Evolutionary conservation across 2,329 filamentous ascomycete species (phyloP).

Genomic region (Penicillium sp.): DNA sequence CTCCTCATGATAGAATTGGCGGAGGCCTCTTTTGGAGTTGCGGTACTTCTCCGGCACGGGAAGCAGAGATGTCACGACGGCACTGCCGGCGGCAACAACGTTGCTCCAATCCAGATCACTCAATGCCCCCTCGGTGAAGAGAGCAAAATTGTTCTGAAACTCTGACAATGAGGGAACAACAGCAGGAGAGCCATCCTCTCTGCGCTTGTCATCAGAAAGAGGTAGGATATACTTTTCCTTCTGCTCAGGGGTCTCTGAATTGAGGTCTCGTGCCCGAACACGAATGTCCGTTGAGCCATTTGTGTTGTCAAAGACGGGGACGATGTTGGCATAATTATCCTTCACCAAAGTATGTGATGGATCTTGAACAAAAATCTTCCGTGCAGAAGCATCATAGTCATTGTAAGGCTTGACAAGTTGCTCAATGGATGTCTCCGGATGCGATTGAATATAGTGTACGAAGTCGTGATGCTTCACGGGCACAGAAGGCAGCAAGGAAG

Average conservation of each 20-base stretch:
- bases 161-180: constrained; percentile 67
- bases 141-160: constrained; percentile 75
- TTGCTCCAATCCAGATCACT: constrained; percentile 79
- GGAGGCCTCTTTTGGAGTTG: constrained; percentile 60
- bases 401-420: constrained; percentile 40
- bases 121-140: constrained; percentile 79
- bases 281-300: constrained; percentile 26
- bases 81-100: constrained; percentile 77
- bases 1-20: constrained; percentile 78
- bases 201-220: constrained; percentile 56
- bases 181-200: constrained; percentile 63
- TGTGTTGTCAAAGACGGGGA: constrained; percentile 35
- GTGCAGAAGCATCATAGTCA: constrained; percentile 36
- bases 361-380: constrained; percentile 44
- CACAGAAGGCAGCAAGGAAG: constrained; percentile 25
- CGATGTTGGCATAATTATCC: constrained; percentile 35
- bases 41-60: constrained; percentile 66
- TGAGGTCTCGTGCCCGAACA: constrained; percentile 36
- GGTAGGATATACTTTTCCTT: constrained; percentile 40
- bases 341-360: constrained; percentile 31
- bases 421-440: constrained; percentile 27
- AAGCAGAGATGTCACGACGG: constrained; percentile 76
- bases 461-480: constrained; percentile 34
- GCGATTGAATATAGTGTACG: constrained; percentile 26
- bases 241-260: constrained; percentile 29